phyloP scores from a whole-genome alignment of 2,329 filamentous ascomycete species.

The Xylaria sp. region DNA sequence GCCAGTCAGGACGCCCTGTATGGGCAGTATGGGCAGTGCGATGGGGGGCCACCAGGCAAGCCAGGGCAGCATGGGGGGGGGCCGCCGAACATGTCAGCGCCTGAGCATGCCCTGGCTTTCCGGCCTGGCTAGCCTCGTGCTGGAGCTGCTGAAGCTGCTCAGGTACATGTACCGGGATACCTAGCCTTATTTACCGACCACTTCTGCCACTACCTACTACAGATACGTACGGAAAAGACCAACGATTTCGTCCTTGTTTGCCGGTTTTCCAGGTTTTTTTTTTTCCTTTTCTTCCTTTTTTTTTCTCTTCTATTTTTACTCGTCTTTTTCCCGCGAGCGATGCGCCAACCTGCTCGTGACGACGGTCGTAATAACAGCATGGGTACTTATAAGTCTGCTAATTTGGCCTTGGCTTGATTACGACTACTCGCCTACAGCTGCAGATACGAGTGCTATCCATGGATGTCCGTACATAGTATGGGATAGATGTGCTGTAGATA shows the following conservation, averaged over 20 bases:
- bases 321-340: no score
- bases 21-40: neutral
- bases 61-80: no score
- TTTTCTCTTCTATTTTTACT: neutral
- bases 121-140: neutral
- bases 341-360: no score
- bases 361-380: no score
- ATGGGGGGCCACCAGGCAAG: neutral
- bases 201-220: no score
- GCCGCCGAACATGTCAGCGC: no score
- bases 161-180: neutral
- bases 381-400: neutral
- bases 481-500: no score
- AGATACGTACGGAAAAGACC: no score
- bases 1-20: conserved; percentile 9
- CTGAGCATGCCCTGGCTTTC: neutral
- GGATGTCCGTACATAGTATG: no score
- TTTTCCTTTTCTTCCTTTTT: no score
- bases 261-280: neutral
- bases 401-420: neutral
- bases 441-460: neutral
- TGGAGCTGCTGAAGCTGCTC: neutral
- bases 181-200: neutral
- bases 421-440: neutral
- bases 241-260: no score